Evolutionary conservation across 2,329 filamentous ascomycete species (phyloP).

Genomic region (Acephala macrosclerotiorum): DNA sequence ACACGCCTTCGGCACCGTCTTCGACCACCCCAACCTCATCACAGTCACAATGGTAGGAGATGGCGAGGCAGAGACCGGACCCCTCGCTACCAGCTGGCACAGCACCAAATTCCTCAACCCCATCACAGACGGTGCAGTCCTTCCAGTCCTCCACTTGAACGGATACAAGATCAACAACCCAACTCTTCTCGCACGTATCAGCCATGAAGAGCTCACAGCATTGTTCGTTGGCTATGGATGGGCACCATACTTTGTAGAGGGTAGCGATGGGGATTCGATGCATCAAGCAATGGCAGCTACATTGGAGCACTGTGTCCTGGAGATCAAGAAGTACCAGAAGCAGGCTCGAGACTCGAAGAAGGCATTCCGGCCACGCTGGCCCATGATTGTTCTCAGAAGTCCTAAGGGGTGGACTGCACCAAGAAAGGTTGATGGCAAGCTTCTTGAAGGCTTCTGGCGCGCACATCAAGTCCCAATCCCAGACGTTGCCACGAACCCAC

Average conservation of each 20-base stretch:
- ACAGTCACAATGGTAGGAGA: constrained; percentile 81
- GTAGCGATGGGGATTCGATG: constrained; percentile 76
- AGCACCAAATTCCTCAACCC: constrained; percentile 85
- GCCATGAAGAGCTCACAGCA: constrained; percentile 73
- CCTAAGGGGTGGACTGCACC: constrained; percentile 85
- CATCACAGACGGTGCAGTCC: constrained; percentile 77
- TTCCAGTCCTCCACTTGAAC: constrained; percentile 80
- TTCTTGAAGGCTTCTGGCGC: constrained; percentile 79
- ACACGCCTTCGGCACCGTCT: constrained; percentile 80
- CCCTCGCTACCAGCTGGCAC: constrained; percentile 81
- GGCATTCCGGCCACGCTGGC: constrained; percentile 76
- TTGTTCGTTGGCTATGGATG: constrained; percentile 80
- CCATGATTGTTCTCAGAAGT: constrained; percentile 79
- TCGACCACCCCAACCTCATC: constrained; percentile 77
- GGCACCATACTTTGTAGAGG: constrained; percentile 82
- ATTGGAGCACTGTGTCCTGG: constrained; percentile 73
- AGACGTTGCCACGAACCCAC: constrained; percentile 69
- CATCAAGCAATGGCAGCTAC: constrained; percentile 84
- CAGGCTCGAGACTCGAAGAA: constrained; percentile 74
- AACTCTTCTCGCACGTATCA: constrained; percentile 75
- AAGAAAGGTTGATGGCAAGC: constrained; percentile 73
- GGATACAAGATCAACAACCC: constrained; percentile 89
- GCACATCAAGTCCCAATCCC: constrained; percentile 81
- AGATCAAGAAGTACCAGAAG: constrained; percentile 75
- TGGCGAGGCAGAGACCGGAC: constrained; percentile 82